Conservation (phyloP, 176 grass and related monocot genomes). For the Luzula sylvatica region DNA sequence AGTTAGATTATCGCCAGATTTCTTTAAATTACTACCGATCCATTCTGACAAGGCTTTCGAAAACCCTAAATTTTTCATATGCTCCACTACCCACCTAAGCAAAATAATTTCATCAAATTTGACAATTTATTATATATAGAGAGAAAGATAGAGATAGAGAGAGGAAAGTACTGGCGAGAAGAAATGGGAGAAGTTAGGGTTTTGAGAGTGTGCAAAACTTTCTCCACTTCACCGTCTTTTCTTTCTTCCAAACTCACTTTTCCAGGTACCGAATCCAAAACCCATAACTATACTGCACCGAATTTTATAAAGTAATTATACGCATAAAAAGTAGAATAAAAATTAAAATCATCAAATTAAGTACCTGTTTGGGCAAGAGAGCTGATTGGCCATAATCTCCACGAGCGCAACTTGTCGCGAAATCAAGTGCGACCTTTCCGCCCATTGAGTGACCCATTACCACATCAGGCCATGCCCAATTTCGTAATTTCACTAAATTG, state of each 20-base stretch:
- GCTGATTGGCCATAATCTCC: conserved; percentile 51
- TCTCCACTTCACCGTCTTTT: conserved; percentile 65
- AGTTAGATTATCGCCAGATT: conserved; percentile 45
- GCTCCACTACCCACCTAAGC: conserved; percentile 79
- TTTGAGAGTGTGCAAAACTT: conserved; percentile 59
- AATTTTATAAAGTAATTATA: conserved; percentile 1
- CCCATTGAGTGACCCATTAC: conserved; percentile 93
- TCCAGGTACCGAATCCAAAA: conserved; percentile 89
- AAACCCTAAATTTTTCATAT: conserved; percentile 81
- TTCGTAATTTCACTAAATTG: conserved; percentile 51
- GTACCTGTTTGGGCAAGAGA: conserved; percentile 78
- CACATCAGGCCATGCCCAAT: conserved; percentile 86
- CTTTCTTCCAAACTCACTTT: conserved; percentile 54
- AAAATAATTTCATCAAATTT: not conserved
- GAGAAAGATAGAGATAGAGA: not conserved
- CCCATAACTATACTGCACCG: conserved; percentile 89
- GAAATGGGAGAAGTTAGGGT: conserved; percentile 57
- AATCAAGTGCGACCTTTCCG: conserved; percentile 78
- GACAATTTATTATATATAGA: not conserved
- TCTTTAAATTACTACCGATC: conserved; percentile 90
- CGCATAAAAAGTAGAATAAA: not conserved
- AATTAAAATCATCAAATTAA: not conserved
- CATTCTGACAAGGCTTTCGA: conserved; percentile 83
- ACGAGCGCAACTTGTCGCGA: conserved; percentile 43
- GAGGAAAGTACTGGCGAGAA: conserved; percentile 61